These are phyloP conservation scores for Avena eriantha DNA, from an alignment of 176 grass and related monocot genomes.

Conservation along the genomic window DNA sequence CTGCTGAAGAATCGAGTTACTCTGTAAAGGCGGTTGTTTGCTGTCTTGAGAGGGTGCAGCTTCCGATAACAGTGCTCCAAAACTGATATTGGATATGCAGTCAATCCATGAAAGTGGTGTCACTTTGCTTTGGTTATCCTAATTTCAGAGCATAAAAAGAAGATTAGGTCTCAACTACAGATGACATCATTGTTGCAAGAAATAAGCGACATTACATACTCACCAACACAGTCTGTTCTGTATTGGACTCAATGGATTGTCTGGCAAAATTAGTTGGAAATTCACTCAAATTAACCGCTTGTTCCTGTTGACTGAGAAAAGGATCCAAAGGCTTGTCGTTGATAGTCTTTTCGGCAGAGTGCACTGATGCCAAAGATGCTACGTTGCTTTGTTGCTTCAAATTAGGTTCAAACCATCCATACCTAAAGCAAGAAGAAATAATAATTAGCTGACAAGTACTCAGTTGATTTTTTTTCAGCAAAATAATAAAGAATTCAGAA, in stretches of 20 bases:
- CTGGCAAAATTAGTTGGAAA: slow-evolving; percentile 49
- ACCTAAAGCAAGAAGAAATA: slow-evolving; percentile 56
- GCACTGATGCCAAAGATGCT: slow-evolving; percentile 31
- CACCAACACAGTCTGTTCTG: slow-evolving; percentile 47
- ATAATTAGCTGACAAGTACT: slow-evolving; percentile 1
- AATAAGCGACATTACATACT: slow-evolving; percentile 31
- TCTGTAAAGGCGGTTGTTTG: slow-evolving; percentile 57
- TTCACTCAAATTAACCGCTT: slow-evolving; percentile 24
- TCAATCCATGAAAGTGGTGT: slow-evolving; percentile 73
- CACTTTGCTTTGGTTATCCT: slow-evolving; percentile 65
- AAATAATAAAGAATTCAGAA: background rate
- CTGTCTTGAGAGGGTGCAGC: slow-evolving; percentile 58
- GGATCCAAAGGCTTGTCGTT: slow-evolving; percentile 32
- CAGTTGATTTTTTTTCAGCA: background rate
- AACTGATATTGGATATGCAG: slow-evolving; percentile 85
- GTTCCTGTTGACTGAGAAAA: slow-evolving; percentile 48
- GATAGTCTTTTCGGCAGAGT: slow-evolving; percentile 43
- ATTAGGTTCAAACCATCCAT: slow-evolving; percentile 77
- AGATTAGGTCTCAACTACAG: slow-evolving; percentile 31
- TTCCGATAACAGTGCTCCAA: slow-evolving; percentile 80
- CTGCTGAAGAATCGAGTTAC: slow-evolving; percentile 62
- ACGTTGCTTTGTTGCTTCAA: slow-evolving; percentile 37
- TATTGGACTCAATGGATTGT: slow-evolving; percentile 35
- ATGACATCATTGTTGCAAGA: slow-evolving; percentile 27
- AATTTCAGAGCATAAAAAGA: slow-evolving; percentile 42